A percentile compares a stretch with the other conserved stretches of the same genome.
Conservation (phyloP, 192 early-diverging fungal species). For the Coemansia erecta region DNA sequence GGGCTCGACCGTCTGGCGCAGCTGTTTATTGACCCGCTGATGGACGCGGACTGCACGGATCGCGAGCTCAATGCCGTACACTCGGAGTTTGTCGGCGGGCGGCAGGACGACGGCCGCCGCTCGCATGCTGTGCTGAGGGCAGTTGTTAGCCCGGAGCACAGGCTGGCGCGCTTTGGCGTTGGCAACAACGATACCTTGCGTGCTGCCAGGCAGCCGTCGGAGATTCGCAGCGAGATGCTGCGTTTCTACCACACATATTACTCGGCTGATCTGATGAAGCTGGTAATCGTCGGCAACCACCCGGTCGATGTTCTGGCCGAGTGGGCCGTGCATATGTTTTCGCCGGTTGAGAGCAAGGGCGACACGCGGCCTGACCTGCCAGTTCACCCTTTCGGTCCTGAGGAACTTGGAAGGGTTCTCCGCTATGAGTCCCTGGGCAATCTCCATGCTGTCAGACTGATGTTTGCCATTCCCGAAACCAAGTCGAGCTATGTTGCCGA, state of each 20-base stretch:
- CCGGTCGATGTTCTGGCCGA: constrained; percentile 65
- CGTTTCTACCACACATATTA: constrained; percentile 84
- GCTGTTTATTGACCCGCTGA: constrained; percentile 87
- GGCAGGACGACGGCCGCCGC: constrained; percentile 68
- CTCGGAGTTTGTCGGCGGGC: constrained; percentile 85
- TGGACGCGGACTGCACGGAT: constrained; percentile 75
- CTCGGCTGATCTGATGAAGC: constrained; percentile 89
- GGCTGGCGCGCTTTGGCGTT: constrained; percentile 75
- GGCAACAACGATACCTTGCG: constrained; percentile 81
- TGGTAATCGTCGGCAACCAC: constrained; percentile 84
- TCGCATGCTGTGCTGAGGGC: background rate
- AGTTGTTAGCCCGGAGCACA: constrained; percentile 60
- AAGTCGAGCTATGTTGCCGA: constrained; percentile 48
- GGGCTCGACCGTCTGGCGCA: constrained; percentile 74
- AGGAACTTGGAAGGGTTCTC: constrained; percentile 66
- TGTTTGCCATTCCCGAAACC: constrained; percentile 82
- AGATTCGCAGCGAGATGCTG: constrained; percentile 74
- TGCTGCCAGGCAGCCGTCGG: constrained; percentile 52
- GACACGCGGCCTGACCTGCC: constrained; percentile 57
- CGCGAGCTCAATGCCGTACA: constrained; percentile 89
- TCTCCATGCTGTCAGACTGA: constrained; percentile 60
- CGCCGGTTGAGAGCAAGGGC: constrained; percentile 69
- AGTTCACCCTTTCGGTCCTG: constrained; percentile 62
- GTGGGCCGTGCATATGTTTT: constrained; percentile 80
- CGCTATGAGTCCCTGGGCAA: constrained; percentile 74